These are phyloP conservation scores for Penicillium sp. DNA, from an alignment of 2,329 filamentous ascomycete genomes.

Conservation along the genomic window DNA sequence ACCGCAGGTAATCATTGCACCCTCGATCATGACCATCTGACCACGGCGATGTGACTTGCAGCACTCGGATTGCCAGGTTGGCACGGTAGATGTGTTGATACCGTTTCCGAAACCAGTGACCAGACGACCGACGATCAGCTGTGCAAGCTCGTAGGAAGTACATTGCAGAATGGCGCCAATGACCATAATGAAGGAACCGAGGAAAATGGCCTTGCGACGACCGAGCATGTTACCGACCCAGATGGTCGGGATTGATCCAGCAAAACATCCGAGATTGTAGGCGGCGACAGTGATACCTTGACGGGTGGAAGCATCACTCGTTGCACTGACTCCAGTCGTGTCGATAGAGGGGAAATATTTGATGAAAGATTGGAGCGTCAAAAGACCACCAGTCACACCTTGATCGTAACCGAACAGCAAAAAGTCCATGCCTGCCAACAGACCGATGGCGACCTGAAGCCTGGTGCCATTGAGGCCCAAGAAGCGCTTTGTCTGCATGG, in stretches of 20 bases:
- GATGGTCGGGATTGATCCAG: constrained; percentile 49
- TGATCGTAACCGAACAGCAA: constrained; percentile 42
- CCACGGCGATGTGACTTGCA: constrained; percentile 53
- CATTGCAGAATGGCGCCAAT: constrained; percentile 48
- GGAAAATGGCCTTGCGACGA: constrained; percentile 48
- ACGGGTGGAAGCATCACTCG: constrained; percentile 34
- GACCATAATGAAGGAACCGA: constrained; percentile 47
- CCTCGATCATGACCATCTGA: constrained; percentile 55
- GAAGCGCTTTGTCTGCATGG: constrained; percentile 27
- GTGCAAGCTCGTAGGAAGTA: constrained; percentile 45
- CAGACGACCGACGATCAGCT: constrained; percentile 52
- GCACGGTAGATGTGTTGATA: constrained; percentile 50
- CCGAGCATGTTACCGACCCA: constrained; percentile 51
- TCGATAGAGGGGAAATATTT: constrained; percentile 45
- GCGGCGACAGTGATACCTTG: constrained; percentile 37
- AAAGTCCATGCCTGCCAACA: constrained; percentile 47
- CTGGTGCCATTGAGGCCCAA: constrained; percentile 43
- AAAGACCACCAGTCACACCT: constrained; percentile 47
- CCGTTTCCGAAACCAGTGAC: constrained; percentile 52
- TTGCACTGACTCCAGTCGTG: constrained; percentile 18
- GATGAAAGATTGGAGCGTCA: constrained; percentile 43
- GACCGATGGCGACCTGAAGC: constrained; percentile 45
- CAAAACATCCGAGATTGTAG: constrained; percentile 49
- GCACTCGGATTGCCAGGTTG: constrained; percentile 51
- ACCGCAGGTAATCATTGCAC: constrained; percentile 53